Conservation (phyloP, 1,284 basidiomycete genomes). For the Filobasidium uniguttulatum region DNA sequence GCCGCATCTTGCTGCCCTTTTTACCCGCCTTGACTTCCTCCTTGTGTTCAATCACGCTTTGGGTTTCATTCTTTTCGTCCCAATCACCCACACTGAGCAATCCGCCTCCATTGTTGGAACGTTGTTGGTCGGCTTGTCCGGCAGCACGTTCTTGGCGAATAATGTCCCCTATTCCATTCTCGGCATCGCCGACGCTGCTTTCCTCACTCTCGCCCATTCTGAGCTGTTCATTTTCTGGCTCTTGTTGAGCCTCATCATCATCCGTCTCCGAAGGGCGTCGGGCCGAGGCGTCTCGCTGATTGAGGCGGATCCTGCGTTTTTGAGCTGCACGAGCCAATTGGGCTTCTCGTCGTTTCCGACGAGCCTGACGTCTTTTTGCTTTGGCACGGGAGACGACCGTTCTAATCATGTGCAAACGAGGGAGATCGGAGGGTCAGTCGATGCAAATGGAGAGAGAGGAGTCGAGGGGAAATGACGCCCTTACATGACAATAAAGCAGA, state of each 20-base stretch:
- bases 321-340: constrained; percentile 5
- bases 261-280: background rate
- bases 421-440: background rate
- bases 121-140: background rate
- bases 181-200: constrained; percentile 1
- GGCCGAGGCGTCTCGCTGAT: too few relatives aligned
- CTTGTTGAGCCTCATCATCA: constrained; percentile 2
- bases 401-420: constrained; percentile 12
- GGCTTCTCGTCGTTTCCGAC: constrained; percentile 23
- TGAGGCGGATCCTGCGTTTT: background rate
- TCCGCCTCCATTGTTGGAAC: background rate
- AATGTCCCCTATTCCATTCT: background rate
- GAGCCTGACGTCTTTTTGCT: constrained; percentile 21
- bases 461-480: constrained; percentile 5
- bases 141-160: background rate
- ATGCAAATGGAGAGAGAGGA: background rate
- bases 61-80: background rate
- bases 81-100: background rate
- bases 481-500: constrained; percentile 27
- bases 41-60: background rate
- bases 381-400: constrained; percentile 28
- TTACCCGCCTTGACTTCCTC: background rate
- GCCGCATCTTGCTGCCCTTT: background rate
- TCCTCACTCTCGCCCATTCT: constrained; percentile 1
- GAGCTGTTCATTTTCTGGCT: constrained; percentile 2